phyloP scores from a whole-genome alignment of 345 rosid genomes.

The rapeseed (Brassica napus) region DNA sequence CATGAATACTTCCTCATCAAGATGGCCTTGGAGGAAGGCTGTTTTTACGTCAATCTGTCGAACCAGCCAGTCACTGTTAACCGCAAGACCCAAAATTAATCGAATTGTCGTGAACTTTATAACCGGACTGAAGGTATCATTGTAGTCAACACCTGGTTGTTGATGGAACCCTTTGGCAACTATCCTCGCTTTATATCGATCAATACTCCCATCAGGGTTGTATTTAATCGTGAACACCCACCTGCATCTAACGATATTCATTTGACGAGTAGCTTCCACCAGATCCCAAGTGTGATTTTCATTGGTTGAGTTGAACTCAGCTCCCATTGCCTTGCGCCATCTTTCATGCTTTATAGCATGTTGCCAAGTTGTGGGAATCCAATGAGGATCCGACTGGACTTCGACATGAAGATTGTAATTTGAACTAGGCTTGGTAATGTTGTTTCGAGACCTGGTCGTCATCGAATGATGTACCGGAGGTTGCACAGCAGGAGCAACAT shows the following conservation, averaged over 20 bases:
- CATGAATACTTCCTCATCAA: neutral
- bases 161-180: slow-evolving; percentile 18
- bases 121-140: neutral
- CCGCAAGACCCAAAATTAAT: neutral
- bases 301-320: neutral
- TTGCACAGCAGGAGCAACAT: neutral
- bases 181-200: neutral
- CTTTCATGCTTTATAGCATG: neutral
- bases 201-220: neutral
- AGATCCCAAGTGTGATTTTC: neutral
- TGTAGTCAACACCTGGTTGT: neutral
- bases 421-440: neutral
- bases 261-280: rapidly evolving
- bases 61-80: neutral
- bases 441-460: neutral
- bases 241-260: neutral
- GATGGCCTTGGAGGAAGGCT: neutral
- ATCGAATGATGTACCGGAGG: neutral
- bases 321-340: neutral
- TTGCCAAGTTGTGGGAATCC: neutral
- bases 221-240: neutral
- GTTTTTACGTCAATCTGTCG: slow-evolving; percentile 10
- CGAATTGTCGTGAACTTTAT: neutral
- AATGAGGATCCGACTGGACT: neutral
- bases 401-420: neutral